A percentile compares a stretch with the other conserved stretches of the same genome.
Conservation (phyloP, 306 rosid species). For the Glycine soja region DNA sequence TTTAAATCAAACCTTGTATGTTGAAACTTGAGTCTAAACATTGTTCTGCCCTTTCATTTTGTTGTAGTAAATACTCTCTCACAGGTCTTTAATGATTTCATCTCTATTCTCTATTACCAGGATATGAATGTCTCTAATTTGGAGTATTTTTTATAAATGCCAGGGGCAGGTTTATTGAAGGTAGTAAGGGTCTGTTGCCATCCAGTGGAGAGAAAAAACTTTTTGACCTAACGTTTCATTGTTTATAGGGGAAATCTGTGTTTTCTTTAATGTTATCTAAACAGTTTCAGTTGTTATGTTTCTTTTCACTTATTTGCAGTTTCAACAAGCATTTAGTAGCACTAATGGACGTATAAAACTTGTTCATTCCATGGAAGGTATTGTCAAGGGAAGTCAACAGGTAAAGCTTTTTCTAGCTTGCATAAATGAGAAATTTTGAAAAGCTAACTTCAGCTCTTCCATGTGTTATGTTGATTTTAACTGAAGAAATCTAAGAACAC, state of each 20-base stretch:
- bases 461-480: slow-evolving; percentile 19
- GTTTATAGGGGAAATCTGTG: too few relatives aligned
- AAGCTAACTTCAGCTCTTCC: slow-evolving; percentile 27
- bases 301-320: slow-evolving; percentile 55
- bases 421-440: slow-evolving; percentile 18
- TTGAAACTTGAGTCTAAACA: not conserved
- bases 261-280: too few relatives aligned
- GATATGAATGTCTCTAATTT: too few relatives aligned
- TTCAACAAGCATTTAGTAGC: slow-evolving; percentile 87
- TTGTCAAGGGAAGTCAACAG: slow-evolving; percentile 88
- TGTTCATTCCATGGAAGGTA: slow-evolving; percentile 90
- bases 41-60: not conserved
- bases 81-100: not conserved
- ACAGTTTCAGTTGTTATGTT: not conserved
- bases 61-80: not conserved
- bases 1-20: too few relatives aligned
- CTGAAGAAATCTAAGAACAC: not conserved
- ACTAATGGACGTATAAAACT: slow-evolving; percentile 75
- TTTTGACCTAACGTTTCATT: too few relatives aligned
- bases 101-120: not conserved
- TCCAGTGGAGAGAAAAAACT: too few relatives aligned
- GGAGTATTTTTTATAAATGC: too few relatives aligned
- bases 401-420: slow-evolving; percentile 51
- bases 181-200: too few relatives aligned
- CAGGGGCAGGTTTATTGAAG: too few relatives aligned